phyloP scores from a whole-genome alignment of 768 basidiomycete species.

The Auriculariales sp. region DNA sequence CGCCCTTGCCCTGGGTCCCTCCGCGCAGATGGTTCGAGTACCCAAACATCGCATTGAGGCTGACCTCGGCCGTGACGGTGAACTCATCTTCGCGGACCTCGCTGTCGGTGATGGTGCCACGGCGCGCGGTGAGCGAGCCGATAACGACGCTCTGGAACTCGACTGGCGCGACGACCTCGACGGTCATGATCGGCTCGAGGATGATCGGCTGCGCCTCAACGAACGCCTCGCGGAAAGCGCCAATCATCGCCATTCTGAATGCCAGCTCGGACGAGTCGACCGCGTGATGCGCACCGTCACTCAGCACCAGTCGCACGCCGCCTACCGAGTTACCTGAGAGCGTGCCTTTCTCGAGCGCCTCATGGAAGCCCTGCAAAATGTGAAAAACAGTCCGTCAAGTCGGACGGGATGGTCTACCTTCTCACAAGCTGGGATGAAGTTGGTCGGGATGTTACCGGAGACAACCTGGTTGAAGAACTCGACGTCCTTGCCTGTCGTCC shows the following conservation, averaged over 20 bases:
- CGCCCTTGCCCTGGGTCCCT: conserved; percentile 86
- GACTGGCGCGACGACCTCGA: conserved; percentile 88
- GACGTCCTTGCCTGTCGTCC: conserved; percentile 67
- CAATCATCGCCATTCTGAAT: conserved; percentile 80
- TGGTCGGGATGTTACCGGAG: conserved; percentile 82
- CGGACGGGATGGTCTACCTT: conserved; percentile 58
- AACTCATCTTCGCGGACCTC: conserved; percentile 98
- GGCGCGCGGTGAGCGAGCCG: conserved; percentile 81
- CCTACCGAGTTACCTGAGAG: conserved; percentile 79
- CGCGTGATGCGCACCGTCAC: conserved; percentile 84
- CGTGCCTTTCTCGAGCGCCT: conserved; percentile 83
- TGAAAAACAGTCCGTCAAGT: not conserved
- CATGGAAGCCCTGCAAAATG: conserved; percentile 67
- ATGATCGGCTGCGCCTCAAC: conserved; percentile 62
- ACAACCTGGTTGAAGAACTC: conserved; percentile 81
- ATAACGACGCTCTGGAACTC: conserved; percentile 96
- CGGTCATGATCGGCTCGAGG: conserved; percentile 96
- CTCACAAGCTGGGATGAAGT: conserved; percentile 89
- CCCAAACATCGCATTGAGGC: conserved; percentile 96
- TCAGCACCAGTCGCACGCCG: conserved; percentile 73
- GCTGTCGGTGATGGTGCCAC: conserved; percentile 89
- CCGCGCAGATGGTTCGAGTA: conserved; percentile 90
- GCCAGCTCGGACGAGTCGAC: conserved; percentile 96
- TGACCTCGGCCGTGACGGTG: conserved; percentile 78
- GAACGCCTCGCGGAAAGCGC: conserved; percentile 88